Conservation (phyloP, 2,329 filamentous ascomycete genomes). For the Ophiosphaerella herpotricha region DNA sequence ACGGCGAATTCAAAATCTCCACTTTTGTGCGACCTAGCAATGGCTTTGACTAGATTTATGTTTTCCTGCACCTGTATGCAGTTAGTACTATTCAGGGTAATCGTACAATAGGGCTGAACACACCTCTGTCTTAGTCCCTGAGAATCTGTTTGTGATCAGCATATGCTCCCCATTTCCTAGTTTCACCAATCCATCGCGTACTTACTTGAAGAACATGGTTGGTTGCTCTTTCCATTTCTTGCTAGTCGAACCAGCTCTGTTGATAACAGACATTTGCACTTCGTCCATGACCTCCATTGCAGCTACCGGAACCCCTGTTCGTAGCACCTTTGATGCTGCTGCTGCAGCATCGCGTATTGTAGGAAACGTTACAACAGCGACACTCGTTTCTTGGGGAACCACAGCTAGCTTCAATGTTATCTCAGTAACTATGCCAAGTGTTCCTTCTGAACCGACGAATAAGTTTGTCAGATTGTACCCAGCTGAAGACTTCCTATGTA, state of each 20-base stretch:
- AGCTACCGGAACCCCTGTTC: slow-evolving; percentile 72
- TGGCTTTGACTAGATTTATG: slow-evolving; percentile 68
- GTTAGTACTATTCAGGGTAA: slow-evolving; percentile 34
- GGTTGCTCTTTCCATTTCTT: slow-evolving; percentile 76
- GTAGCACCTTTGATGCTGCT: slow-evolving; percentile 76
- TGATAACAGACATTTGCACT: slow-evolving; percentile 83
- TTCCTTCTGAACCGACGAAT: slow-evolving; percentile 83
- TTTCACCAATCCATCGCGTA: slow-evolving; percentile 6
- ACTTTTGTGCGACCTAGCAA: slow-evolving; percentile 66
- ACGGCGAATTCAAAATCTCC: slow-evolving; percentile 61
- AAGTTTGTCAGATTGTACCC: slow-evolving; percentile 82
- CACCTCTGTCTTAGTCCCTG: slow-evolving; percentile 72
- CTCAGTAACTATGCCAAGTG: slow-evolving; percentile 79
- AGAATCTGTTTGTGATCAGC: slow-evolving; percentile 56
- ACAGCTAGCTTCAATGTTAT: slow-evolving; percentile 80
- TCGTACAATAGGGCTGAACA: slow-evolving; percentile 18
- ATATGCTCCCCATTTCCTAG: slow-evolving; percentile 1
- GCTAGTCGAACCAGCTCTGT: slow-evolving; percentile 71
- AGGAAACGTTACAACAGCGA: slow-evolving; percentile 80
- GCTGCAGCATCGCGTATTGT: slow-evolving; percentile 75
- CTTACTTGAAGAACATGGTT: slow-evolving; percentile 79
- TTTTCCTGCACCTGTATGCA: slow-evolving; percentile 69
- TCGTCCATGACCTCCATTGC: slow-evolving; percentile 90
- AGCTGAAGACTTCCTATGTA: slow-evolving; percentile 69
- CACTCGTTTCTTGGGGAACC: slow-evolving; percentile 74